Evolutionary conservation across 306 rosid species (phyloP).

Genomic region (Prunus padus): DNA sequence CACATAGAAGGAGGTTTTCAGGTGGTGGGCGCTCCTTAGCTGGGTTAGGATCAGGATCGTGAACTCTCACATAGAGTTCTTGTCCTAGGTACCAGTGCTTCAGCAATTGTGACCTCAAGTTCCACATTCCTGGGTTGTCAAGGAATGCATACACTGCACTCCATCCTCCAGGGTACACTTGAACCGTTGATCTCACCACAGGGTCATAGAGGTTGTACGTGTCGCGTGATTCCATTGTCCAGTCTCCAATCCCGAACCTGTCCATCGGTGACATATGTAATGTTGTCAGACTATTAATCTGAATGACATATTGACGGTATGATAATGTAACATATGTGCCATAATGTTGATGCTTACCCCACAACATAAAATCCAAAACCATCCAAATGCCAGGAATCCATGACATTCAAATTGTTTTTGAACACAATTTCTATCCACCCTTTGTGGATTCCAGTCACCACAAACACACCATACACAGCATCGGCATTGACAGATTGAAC

Average conservation of each 20-base stretch:
- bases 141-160: constrained; percentile 75
- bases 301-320: background rate
- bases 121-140: constrained; percentile 93
- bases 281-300: background rate
- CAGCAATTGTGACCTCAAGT: constrained; percentile 69
- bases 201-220: constrained; percentile 43
- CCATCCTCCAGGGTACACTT: constrained; percentile 58
- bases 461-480: constrained; percentile 53
- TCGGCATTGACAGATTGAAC: constrained; percentile 39
- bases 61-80: constrained; percentile 68
- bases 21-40: constrained; percentile 69
- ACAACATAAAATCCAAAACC: constrained; percentile 72
- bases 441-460: constrained; percentile 55
- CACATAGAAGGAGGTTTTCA: constrained; percentile 58
- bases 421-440: constrained; percentile 79
- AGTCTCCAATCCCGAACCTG: constrained; percentile 47
- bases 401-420: constrained; percentile 36
- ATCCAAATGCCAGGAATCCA: constrained; percentile 84
- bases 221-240: constrained; percentile 30
- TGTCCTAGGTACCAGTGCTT: constrained; percentile 67
- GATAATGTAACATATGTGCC: background rate
- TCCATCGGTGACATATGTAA: background rate
- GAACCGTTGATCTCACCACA: constrained; percentile 45
- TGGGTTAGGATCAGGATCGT: constrained; percentile 61
- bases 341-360: constrained; percentile 38